phyloP scores from a whole-genome alignment of 169 alveolate species.

The Plasmodium vivax region DNA sequence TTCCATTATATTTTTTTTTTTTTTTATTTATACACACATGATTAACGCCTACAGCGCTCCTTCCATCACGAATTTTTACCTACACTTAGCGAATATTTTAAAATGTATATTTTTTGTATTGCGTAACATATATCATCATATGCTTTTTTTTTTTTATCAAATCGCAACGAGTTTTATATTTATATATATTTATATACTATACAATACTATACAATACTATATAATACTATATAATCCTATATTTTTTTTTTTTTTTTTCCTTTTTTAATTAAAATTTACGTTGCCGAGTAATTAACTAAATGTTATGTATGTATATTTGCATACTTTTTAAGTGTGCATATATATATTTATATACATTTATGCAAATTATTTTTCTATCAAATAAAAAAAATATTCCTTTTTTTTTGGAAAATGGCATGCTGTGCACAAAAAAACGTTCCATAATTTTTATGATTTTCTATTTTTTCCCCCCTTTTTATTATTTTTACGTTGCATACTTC shows the following conservation, averaged over 20 bases:
- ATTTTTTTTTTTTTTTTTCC: background rate
- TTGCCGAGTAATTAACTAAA: background rate
- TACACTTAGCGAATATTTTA: background rate
- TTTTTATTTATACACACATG: background rate
- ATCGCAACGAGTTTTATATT: background rate
- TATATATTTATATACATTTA: background rate
- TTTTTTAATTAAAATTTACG: background rate
- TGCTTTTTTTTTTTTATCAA: background rate
- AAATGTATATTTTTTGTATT: background rate
- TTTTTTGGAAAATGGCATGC: background rate
- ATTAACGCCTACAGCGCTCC: background rate
- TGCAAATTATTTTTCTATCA: background rate
- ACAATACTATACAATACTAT: too few relatives aligned
- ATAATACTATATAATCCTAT: too few relatives aligned
- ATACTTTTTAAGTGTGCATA: background rate
- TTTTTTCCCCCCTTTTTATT: background rate
- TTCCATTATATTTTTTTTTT: background rate
- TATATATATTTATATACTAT: background rate
- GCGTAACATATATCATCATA: background rate
- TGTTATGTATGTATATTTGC: background rate
- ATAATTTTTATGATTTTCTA: background rate
- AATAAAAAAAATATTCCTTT: background rate
- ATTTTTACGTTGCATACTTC: background rate
- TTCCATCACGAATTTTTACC: background rate
- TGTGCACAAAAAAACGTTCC: background rate